These are phyloP conservation scores for Kodamaea derodonti DNA, from an alignment of 1,139 yeast species.

Conservation along the genomic window DNA sequence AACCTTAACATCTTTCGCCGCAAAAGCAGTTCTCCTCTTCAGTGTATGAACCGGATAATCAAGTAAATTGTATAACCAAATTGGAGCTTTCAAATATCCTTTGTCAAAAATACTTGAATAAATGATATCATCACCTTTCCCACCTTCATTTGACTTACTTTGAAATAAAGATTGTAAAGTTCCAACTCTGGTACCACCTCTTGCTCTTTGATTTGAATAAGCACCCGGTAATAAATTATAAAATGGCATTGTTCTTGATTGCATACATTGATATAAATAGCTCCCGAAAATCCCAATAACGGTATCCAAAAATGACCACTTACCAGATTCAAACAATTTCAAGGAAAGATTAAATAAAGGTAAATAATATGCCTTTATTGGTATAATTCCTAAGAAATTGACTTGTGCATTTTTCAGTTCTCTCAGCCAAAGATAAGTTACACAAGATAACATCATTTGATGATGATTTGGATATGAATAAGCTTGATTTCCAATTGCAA, in stretches of 20 bases:
- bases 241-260: slow-evolving; percentile 47
- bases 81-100: slow-evolving; percentile 45
- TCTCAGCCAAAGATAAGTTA: slow-evolving; percentile 60
- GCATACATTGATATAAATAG: slow-evolving; percentile 57
- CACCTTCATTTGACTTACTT: neutral
- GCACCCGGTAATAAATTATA: slow-evolving; percentile 45
- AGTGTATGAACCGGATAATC: slow-evolving; percentile 28
- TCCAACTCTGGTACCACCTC: slow-evolving; percentile 30
- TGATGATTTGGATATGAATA: slow-evolving; percentile 23
- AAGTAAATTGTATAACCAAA: slow-evolving; percentile 30
- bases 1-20: neutral
- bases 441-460: slow-evolving; percentile 45
- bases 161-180: slow-evolving; percentile 8
- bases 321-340: slow-evolving; percentile 44
- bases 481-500: slow-evolving; percentile 20
- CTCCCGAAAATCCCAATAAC: slow-evolving; percentile 52
- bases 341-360: slow-evolving; percentile 54
- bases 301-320: slow-evolving; percentile 33
- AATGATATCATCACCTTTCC: slow-evolving; percentile 17
- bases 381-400: slow-evolving; percentile 49
- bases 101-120: slow-evolving; percentile 37
- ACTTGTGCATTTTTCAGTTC: slow-evolving; percentile 47
- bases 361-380: slow-evolving; percentile 55
- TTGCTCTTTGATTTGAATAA: slow-evolving; percentile 20
- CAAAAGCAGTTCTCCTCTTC: slow-evolving; percentile 30